These are phyloP conservation scores for Seiridium cupressi DNA, from an alignment of 2,329 filamentous ascomycete species.

Conservation along the genomic window DNA sequence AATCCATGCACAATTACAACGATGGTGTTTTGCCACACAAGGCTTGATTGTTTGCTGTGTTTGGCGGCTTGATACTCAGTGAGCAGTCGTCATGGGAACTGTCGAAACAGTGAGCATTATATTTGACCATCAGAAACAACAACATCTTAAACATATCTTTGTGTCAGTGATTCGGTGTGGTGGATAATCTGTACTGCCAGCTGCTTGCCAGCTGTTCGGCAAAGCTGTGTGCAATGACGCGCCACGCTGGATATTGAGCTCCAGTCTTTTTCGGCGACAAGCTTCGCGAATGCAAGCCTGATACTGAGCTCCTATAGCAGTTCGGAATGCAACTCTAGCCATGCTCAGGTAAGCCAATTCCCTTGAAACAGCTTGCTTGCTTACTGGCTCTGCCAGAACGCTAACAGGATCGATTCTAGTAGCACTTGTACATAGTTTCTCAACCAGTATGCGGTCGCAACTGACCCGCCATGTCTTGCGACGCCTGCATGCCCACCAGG, in stretches of 20 bases:
- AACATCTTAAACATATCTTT: too few species aligned
- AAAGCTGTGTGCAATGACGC: not conserved
- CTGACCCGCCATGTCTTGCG: conserved; percentile 36
- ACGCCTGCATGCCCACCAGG: conserved; percentile 29
- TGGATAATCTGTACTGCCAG: too few species aligned
- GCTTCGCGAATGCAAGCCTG: not conserved
- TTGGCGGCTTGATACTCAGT: too few species aligned
- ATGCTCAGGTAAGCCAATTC: conserved; percentile 25
- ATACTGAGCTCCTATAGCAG: not conserved
- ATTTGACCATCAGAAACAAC: too few species aligned
- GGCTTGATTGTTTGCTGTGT: too few species aligned
- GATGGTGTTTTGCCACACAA: too few species aligned
- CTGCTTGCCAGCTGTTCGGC: too few species aligned
- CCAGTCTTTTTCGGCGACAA: not conserved
- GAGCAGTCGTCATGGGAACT: too few species aligned
- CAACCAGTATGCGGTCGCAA: conserved; percentile 33
- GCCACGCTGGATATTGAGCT: not conserved
- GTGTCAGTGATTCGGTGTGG: too few species aligned
- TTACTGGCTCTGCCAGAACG: conserved; percentile 9
- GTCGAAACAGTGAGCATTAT: too few species aligned
- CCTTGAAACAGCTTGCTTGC: not conserved
- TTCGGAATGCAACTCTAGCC: conserved; percentile 16
- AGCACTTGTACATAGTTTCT: conserved; percentile 21
- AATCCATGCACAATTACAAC: too few species aligned
- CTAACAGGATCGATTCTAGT: conserved; percentile 21